Base-by-base conservation (phyloP, 2,329 filamentous ascomycete genomes). In the Alternaria brassicicola region DNA sequence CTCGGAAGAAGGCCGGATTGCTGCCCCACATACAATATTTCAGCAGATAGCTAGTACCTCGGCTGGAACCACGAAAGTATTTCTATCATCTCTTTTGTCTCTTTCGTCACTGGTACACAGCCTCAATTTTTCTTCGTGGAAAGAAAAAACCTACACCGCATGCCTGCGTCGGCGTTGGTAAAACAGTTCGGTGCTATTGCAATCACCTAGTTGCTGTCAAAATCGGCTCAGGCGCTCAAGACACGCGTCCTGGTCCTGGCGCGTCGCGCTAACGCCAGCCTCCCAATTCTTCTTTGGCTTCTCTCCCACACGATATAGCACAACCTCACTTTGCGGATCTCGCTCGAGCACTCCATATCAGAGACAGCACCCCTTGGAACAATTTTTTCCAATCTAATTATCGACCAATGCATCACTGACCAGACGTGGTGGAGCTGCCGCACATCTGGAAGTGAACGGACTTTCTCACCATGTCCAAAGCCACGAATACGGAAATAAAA, bases 1-100 rank as follows among this genome's bases (percentile, higher is more conserved):
- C n/a, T n/a, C n/a, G n/a, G n/a, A n/a, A n/a, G n/a, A n/a, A n/a
- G n/a, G n/a, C n/a, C n/a, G n/a, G n/a, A n/a, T n/a, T n/a, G n/a
- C n/a, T n/a, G n/a, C n/a, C n/a, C n/a, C n/a, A n/a, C n/a, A n/a
- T n/a, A n/a, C n/a, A n/a, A n/a, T n/a, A n/a, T n/a, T n/a, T n/a
- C n/a, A n/a, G n/a, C n/a, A n/a, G n/a, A n/a, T n/a, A n/a, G n/a
- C n/a, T n/a, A n/a, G n/a, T n/a, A n/a, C 21, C 65, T 76, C 28
- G 66, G 69, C 33, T 75, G 72, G 71, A 74, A 75, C 64, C 78
- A 78, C 59, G 74, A 68, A 19, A 60, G 63, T 39, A 71, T 77
- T 15, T 76, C 74, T 31, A 72, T 78, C 57, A 70, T 78, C 42
- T 65, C 73, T 2, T 76, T 77, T 57, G 53, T 78, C 42, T 65